These are phyloP conservation scores for Colletotrichum truncatum DNA, from an alignment of 2,329 filamentous ascomycete genomes.

Conservation along the genomic window DNA sequence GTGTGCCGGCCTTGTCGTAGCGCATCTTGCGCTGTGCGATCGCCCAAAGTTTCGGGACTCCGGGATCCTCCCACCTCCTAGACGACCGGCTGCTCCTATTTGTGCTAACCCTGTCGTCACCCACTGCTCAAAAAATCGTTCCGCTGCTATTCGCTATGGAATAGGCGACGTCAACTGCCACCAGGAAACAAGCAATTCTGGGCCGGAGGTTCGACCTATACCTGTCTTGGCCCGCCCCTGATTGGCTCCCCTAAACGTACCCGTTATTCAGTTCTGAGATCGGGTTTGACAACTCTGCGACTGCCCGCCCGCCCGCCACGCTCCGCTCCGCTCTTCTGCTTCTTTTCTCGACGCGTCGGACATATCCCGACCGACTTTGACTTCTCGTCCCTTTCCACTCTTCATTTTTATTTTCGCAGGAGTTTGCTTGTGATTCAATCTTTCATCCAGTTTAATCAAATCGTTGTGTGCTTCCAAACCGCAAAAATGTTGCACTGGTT, in stretches of 20 bases:
- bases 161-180: conserved; percentile 20
- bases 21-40: conserved; percentile 8
- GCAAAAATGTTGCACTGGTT: conserved; percentile 20
- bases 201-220: conserved; percentile 10
- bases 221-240: conserved; percentile 7
- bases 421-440: background rate
- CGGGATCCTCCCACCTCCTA: conserved; percentile 20
- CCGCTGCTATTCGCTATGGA: no score
- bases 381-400: background rate
- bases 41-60: conserved; percentile 20
- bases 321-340: conserved; percentile 20
- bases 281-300: conserved; percentile 19
- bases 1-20: conserved; percentile 8
- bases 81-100: background rate
- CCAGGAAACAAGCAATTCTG: conserved; percentile 27
- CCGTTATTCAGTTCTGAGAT: conserved; percentile 14
- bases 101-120: no score
- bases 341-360: conserved; percentile 25
- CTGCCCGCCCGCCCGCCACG: conserved; percentile 11
- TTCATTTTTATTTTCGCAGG: background rate
- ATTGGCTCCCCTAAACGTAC: conserved; percentile 17
- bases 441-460: background rate
- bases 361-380: background rate
- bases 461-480: background rate
- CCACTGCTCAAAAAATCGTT: no score